Evolutionary conservation across 495 filamentous ascomycete genomes (phyloP), one percentile per base, ranked within the genome.

Genomic region (Aspergillus cavernicola): DNA sequence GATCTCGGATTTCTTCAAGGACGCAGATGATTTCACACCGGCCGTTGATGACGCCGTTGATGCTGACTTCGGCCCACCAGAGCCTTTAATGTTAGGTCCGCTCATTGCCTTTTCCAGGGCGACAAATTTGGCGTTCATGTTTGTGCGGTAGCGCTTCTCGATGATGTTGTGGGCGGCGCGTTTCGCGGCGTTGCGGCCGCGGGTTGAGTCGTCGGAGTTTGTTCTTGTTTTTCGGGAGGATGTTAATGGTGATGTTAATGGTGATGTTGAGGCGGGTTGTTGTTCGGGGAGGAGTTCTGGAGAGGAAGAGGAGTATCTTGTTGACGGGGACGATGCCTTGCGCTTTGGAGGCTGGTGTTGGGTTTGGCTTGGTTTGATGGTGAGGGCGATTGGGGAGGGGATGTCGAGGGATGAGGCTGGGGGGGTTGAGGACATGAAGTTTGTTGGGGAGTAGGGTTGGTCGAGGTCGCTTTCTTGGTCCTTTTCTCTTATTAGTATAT

Each of bases 81-180:
- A 59, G n/a, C 55, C 57, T 1, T 61, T 58, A 0, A 8, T 32
- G 45, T 3, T 23, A 10, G 40, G 11, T 10, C 37, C 55, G 18
- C 66, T 66, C 42, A 77, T 71, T 11, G 69, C 71, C 41, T 73
- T 65, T 41, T 74, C 73, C 11, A 79, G 64, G 1, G 69, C 59
- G 7, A 72, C 65, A 55, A 79, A 77, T 50, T 79, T 79, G 60
- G 74, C 70, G 52, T 79, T 79, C 69, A 79, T 76, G 57, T 79
- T 79, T 42, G 73, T 78, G 38, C 76, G 70, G 59, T 77, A 79
- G 13, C 76, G 72, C 53, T 76, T 77, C 60, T 79, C 76, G 53
- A 79, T 78, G 59, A 76, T 69, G 60, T 79, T 79, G 63, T 79
- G 76, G 5, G 73, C 76, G n/a, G 72, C 71, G 23, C 74, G 73